Evolutionary conservation across 2,329 filamentous ascomycete species (phyloP).

Genomic region (Microdochium bolleyi): DNA sequence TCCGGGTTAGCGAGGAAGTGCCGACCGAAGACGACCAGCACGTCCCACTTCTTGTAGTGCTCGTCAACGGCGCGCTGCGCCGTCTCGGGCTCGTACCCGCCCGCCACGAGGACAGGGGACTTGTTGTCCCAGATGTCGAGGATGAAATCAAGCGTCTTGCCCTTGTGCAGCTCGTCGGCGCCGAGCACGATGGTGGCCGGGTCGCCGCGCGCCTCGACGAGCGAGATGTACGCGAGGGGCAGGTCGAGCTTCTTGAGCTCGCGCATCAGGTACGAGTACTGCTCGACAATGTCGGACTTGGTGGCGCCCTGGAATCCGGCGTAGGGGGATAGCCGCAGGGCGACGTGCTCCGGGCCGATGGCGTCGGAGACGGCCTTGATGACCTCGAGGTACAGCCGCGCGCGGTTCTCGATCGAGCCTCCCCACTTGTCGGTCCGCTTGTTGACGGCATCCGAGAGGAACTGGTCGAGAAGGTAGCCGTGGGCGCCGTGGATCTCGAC

Average conservation of each 20-base stretch:
- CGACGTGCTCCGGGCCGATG: constrained; percentile 38
- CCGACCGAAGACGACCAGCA: constrained; percentile 38
- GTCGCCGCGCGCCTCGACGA: constrained; percentile 44
- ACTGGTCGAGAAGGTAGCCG: constrained; percentile 48
- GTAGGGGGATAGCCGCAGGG: constrained; percentile 46
- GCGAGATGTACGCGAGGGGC: constrained; percentile 41
- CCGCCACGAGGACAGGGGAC: constrained; percentile 37
- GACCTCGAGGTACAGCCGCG: constrained; percentile 44
- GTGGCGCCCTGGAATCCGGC: constrained; percentile 49
- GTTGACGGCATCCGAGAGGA: constrained; percentile 47
- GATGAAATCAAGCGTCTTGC: constrained; percentile 28
- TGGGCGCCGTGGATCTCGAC: constrained; percentile 40
- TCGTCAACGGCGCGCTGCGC: constrained; percentile 30
- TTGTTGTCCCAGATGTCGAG: constrained; percentile 33
- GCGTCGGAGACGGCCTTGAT: constrained; percentile 41
- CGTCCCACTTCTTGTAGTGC: constrained; percentile 26
- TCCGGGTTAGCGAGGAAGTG: constrained; percentile 41
- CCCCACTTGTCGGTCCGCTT: constrained; percentile 47
- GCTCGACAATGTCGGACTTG: constrained; percentile 46
- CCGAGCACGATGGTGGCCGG: constrained; percentile 15
- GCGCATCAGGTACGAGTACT: constrained; percentile 45
- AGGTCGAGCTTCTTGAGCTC: constrained; percentile 42
- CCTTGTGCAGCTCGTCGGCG: constrained; percentile 1
- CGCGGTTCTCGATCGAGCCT: constrained; percentile 46
- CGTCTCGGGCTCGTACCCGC: constrained; percentile 28